These are phyloP conservation scores for Zalaria obscura DNA, from an alignment of 2,329 filamentous ascomycete species.

Conservation along the genomic window DNA sequence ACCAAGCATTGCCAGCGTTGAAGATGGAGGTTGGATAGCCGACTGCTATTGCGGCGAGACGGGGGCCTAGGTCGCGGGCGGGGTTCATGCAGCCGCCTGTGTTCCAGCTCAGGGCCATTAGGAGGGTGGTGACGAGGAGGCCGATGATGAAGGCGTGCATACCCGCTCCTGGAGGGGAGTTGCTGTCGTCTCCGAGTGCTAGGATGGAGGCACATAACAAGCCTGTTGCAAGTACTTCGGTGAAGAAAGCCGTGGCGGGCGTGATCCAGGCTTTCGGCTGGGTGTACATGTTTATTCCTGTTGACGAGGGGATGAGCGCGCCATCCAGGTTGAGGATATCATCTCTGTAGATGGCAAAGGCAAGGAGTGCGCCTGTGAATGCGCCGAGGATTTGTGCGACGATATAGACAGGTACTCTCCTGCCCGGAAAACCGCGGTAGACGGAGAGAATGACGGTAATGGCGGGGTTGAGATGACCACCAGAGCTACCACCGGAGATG, in stretches of 20 bases:
- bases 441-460: slow-evolving; percentile 26
- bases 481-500: slow-evolving; percentile 29
- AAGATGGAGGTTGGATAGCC: slow-evolving; percentile 27
- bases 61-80: slow-evolving; percentile 35
- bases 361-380: slow-evolving; percentile 33
- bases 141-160: slow-evolving; percentile 39
- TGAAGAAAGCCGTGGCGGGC: slow-evolving; percentile 30
- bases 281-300: slow-evolving; percentile 14
- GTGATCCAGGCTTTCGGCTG: slow-evolving; percentile 12
- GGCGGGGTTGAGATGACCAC: slow-evolving; percentile 34
- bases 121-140: slow-evolving; percentile 22
- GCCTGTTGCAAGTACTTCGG: slow-evolving; percentile 18
- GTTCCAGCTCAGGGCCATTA: slow-evolving; percentile 30
- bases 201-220: slow-evolving; percentile 30
- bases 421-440: slow-evolving; percentile 39
- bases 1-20: slow-evolving; percentile 23
- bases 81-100: slow-evolving; percentile 37
- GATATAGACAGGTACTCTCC: slow-evolving; percentile 36
- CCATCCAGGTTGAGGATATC: slow-evolving; percentile 24
- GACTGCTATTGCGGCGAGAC: slow-evolving; percentile 30
- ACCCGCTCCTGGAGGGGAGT: slow-evolving; percentile 27
- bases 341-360: slow-evolving; percentile 29
- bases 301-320: slow-evolving; percentile 12
- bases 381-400: slow-evolving; percentile 39
- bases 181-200: slow-evolving; percentile 14